A percentile compares a stretch with the other conserved stretches of the same genome.
Evolutionary conservation across 768 basidiomycete species (phyloP).

Genomic region (Agrocybe praecox): DNA sequence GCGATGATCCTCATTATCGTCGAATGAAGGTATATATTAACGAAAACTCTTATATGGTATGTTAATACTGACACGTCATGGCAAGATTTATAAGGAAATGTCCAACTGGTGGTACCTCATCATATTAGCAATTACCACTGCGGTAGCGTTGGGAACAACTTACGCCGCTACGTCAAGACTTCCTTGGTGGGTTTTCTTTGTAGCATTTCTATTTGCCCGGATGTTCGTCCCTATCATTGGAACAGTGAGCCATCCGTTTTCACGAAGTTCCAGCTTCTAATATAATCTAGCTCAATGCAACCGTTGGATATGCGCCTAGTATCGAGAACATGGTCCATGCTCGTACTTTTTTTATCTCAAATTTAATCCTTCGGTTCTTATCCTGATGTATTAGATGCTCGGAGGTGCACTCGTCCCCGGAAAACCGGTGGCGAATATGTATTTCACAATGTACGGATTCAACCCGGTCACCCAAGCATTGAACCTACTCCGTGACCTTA

Average conservation of each 20-base stretch:
- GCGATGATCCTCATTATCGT: slow-evolving; percentile 36
- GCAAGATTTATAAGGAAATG: slow-evolving; percentile 34
- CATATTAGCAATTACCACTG: slow-evolving; percentile 31
- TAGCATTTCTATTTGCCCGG: slow-evolving; percentile 47
- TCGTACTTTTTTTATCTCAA: neutral
- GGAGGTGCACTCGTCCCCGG: slow-evolving; percentile 47
- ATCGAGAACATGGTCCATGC: slow-evolving; percentile 32
- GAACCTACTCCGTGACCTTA: slow-evolving; percentile 56
- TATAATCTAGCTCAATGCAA: slow-evolving; percentile 5
- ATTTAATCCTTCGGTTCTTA: neutral
- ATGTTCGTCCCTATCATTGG: slow-evolving; percentile 51
- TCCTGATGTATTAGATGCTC: slow-evolving; percentile 40
- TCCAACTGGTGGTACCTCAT: slow-evolving; percentile 37
- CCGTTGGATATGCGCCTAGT: slow-evolving; percentile 13
- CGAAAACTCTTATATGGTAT: too few species aligned
- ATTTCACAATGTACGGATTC: slow-evolving; percentile 41
- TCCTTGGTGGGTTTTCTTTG: slow-evolving; percentile 39
- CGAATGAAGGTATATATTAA: slow-evolving; percentile 44
- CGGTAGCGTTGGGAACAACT: slow-evolving; percentile 33
- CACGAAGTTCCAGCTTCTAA: neutral
- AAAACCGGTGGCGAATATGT: slow-evolving; percentile 52
- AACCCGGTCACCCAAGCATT: slow-evolving; percentile 48
- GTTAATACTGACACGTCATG: neutral
- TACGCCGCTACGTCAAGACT: slow-evolving; percentile 37
- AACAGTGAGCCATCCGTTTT: slow-evolving; percentile 28